Conservation (phyloP, 108 stramenopile species). For the Conticribra weissflogii region DNA sequence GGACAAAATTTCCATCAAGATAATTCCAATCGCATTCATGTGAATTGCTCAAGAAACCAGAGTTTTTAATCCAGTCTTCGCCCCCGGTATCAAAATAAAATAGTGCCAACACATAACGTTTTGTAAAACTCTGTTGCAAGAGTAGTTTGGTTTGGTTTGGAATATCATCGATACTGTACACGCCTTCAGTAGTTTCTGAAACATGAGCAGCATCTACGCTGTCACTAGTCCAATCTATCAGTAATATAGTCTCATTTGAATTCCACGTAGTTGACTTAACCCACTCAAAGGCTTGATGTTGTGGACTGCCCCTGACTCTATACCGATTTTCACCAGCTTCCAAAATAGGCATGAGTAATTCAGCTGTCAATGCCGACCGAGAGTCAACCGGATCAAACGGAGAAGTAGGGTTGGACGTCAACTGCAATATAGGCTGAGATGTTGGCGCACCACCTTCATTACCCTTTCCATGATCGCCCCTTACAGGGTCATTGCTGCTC, state of each 20-base stretch:
- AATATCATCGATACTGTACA: too few species aligned
- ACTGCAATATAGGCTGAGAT: too few species aligned
- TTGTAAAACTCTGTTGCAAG: background rate
- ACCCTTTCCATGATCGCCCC: too few species aligned
- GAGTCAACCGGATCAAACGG: background rate
- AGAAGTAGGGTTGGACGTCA: background rate
- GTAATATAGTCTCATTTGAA: background rate
- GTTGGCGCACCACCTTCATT: too few species aligned
- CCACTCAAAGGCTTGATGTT: background rate
- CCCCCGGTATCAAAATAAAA: background rate
- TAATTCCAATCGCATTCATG: background rate
- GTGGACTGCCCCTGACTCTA: background rate
- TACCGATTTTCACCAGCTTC: background rate
- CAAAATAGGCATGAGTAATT: background rate
- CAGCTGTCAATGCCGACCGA: background rate
- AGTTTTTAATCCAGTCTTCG: background rate
- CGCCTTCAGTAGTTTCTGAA: too few species aligned
- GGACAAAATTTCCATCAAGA: background rate
- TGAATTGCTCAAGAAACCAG: background rate
- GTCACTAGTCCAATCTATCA: background rate
- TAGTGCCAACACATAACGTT: background rate
- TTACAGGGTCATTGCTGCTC: too few species aligned
- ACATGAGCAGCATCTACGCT: background rate
- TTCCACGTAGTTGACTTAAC: background rate
- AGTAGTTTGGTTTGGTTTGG: too few species aligned